Conservation (phyloP, 305 asterid species). For the Fraxinus albicans region DNA sequence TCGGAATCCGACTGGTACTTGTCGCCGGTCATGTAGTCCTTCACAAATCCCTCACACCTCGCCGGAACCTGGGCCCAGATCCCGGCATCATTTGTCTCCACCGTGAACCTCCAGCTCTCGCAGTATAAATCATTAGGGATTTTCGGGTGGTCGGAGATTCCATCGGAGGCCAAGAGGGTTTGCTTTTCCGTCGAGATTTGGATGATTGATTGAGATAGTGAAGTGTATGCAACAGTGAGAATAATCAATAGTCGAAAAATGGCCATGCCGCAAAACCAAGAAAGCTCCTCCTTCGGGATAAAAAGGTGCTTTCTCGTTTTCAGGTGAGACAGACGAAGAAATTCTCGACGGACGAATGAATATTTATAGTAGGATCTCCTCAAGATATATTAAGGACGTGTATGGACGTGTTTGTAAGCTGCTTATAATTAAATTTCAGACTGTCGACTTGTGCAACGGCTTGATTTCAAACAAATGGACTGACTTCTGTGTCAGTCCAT, state of each 20-base stretch:
- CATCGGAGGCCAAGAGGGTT: slow-evolving; percentile 12
- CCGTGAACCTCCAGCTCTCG: slow-evolving; percentile 75
- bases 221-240: slow-evolving; percentile 28
- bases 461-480: too few species aligned
- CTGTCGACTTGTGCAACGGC: too few species aligned
- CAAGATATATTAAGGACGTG: too few species aligned
- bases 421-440: too few species aligned
- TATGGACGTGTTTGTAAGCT: too few species aligned
- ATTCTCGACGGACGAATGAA: too few species aligned
- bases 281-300: neutral
- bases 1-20: slow-evolving; percentile 54
- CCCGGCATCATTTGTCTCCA: slow-evolving; percentile 76
- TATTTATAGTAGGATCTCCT: too few species aligned
- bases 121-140: slow-evolving; percentile 39
- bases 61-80: slow-evolving; percentile 50
- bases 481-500: too few species aligned
- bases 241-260: slow-evolving; percentile 23
- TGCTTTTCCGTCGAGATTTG: slow-evolving; percentile 28
- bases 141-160: slow-evolving; percentile 26
- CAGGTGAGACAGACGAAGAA: too few species aligned
- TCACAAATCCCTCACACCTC: slow-evolving; percentile 48
- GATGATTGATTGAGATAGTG: slow-evolving; percentile 38
- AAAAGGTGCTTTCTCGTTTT: neutral
- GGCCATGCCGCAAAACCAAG: slow-evolving; percentile 31
- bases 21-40: slow-evolving; percentile 52